A percentile compares a stretch with the other conserved stretches of the same genome.
Conservation (phyloP, 2,329 filamentous ascomycete genomes). For the Sporothrix brunneoviolacea region DNA sequence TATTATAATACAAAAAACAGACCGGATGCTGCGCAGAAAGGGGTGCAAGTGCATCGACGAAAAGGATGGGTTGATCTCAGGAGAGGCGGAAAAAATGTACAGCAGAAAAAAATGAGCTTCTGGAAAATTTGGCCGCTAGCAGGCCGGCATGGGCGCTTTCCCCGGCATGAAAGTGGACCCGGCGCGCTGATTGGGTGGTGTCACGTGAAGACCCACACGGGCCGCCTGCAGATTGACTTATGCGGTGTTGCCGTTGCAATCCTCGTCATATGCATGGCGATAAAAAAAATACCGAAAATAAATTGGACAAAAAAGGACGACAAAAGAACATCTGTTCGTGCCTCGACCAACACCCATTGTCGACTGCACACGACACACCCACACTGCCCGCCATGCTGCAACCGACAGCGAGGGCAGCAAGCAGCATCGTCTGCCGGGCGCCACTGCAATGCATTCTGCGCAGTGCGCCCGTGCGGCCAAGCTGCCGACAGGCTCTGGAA, state of each 20-base stretch:
- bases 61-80: constrained; percentile 1
- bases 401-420: constrained; percentile 11
- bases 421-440: constrained; percentile 4
- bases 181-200: not conserved
- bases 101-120: not conserved
- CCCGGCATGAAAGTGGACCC: not conserved
- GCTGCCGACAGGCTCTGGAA: not conserved
- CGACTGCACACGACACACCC: not conserved
- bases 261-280: too few species aligned
- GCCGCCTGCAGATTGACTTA: too few species aligned
- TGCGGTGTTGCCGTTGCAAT: too few species aligned
- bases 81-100: constrained; percentile 4
- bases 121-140: constrained; percentile 3
- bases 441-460: constrained; percentile 5
- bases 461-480: not conserved
- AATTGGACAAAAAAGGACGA: not conserved
- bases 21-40: not conserved
- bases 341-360: too few species aligned
- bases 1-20: not conserved
- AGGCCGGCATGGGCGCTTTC: not conserved
- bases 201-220: not conserved
- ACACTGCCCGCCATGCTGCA: constrained; percentile 10
- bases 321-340: not conserved
- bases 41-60: not conserved
- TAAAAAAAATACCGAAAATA: constrained; percentile 6